Conservation (phyloP, 1,284 basidiomycete species). For the Moesziomyces globuligerus region DNA sequence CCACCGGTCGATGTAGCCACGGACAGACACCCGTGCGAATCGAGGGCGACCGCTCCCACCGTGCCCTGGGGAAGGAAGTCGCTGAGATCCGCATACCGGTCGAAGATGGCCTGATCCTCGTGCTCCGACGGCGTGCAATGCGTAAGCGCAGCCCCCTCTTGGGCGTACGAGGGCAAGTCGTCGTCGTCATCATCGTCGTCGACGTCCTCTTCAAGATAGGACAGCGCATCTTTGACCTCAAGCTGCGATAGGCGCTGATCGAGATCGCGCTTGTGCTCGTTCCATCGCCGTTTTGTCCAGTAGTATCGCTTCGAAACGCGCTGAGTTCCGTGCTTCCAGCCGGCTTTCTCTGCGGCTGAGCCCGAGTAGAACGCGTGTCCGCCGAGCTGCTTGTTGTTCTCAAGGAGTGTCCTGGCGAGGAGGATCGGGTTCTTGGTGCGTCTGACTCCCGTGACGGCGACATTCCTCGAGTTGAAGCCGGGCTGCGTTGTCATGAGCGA, state of each 20-base stretch:
- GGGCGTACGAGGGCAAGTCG: conserved; percentile 11
- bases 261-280: conserved; percentile 36
- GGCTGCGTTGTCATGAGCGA: conserved; percentile 68
- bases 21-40: conserved; percentile 77
- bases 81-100: conserved; percentile 64
- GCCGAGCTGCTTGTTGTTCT: conserved; percentile 71
- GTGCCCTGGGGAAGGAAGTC: conserved; percentile 79
- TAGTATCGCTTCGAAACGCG: conserved; percentile 30
- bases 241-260: conserved; percentile 1
- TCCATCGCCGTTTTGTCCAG: conserved; percentile 37
- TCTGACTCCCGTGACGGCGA: conserved; percentile 76
- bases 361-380: conserved; percentile 80
- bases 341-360: conserved; percentile 74
- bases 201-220: neutral
- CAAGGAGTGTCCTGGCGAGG: conserved; percentile 77
- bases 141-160: neutral
- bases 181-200: conserved; percentile 1
- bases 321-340: conserved; percentile 52
- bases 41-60: conserved; percentile 83
- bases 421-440: conserved; percentile 78
- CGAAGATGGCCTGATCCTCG: conserved; percentile 26
- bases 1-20: conserved; percentile 82
- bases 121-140: conserved; percentile 3
- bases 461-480: conserved; percentile 58
- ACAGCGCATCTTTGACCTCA: neutral